These are phyloP conservation scores for Xylaria sp. DNA, from an alignment of 2,329 filamentous ascomycete genomes.

Conservation along the genomic window DNA sequence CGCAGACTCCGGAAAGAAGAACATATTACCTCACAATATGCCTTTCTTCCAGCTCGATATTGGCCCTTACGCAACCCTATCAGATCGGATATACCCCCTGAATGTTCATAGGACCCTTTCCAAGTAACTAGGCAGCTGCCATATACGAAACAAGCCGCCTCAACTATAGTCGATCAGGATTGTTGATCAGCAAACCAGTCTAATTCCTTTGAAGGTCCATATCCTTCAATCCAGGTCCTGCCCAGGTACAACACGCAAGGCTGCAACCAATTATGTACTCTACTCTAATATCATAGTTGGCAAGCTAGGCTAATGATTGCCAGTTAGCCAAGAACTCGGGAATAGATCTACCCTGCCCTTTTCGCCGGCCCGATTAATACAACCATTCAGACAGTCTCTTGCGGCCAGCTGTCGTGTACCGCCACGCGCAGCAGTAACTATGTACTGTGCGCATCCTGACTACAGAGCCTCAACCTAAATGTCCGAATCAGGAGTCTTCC, in stretches of 20 bases:
- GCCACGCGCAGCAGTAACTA: slow-evolving; percentile 7
- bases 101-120: not conserved
- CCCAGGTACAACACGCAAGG: slow-evolving; percentile 11
- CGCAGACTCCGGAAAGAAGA: too few species aligned
- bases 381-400: not conserved
- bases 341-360: slow-evolving; percentile 11
- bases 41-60: not conserved
- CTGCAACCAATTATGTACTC: slow-evolving; percentile 8
- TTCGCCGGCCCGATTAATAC: slow-evolving; percentile 25
- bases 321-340: slow-evolving; percentile 3
- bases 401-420: slow-evolving; percentile 18
- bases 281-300: not conserved
- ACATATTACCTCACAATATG: not conserved
- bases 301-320: not conserved
- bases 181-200: slow-evolving; percentile 5
- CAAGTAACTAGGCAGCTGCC: not conserved
- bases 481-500: not conserved
- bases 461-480: slow-evolving; percentile 31
- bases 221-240: too few species aligned
- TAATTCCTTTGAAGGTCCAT: slow-evolving; percentile 16
- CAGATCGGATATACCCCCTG: not conserved
- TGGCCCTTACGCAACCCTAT: not conserved
- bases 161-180: not conserved
- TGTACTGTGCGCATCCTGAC: slow-evolving; percentile 5
- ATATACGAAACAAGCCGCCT: slow-evolving; percentile 1